Percentiles rank a stretch among this genome's conserved stretches.
phyloP scores from a whole-genome alignment of 176 grass and related monocot species.

The Chrysopogon serrulatus region DNA sequence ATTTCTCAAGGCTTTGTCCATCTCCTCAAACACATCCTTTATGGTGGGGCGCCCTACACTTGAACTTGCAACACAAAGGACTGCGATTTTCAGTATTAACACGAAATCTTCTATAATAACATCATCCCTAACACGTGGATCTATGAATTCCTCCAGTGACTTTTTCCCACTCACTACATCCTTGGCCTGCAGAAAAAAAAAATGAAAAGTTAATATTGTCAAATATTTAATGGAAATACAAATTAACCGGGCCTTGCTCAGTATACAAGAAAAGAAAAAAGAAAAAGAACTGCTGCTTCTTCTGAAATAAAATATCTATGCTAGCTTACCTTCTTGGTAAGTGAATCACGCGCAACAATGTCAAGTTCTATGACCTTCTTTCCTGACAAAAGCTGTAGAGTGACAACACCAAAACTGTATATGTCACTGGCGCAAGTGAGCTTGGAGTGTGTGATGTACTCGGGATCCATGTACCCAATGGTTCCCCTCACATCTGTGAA shows the following conservation, averaged over 20 bases:
- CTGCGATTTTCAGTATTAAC: slow-evolving; percentile 37
- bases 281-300: neutral
- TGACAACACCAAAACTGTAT: slow-evolving; percentile 65
- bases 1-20: slow-evolving; percentile 44
- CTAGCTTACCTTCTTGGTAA: slow-evolving; percentile 56
- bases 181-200: slow-evolving; percentile 35
- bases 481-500: slow-evolving; percentile 64
- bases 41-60: slow-evolving; percentile 50
- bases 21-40: slow-evolving; percentile 47
- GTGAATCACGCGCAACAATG: slow-evolving; percentile 48
- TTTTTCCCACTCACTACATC: slow-evolving; percentile 51
- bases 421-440: slow-evolving; percentile 60
- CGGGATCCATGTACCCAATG: slow-evolving; percentile 76
- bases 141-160: slow-evolving; percentile 49
- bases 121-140: slow-evolving; percentile 32
- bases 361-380: slow-evolving; percentile 71
- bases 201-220: neutral
- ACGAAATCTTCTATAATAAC: slow-evolving; percentile 48
- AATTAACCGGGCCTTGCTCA: neutral
- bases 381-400: slow-evolving; percentile 56
- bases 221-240: neutral
- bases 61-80: slow-evolving; percentile 51
- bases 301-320: neutral
- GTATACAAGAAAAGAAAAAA: neutral
- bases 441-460: slow-evolving; percentile 59